Evolutionary conservation across 2,329 filamentous ascomycete genomes (phyloP), one percentile per base, ranked within the genome.

Genomic region (Trichoderma breve): DNA sequence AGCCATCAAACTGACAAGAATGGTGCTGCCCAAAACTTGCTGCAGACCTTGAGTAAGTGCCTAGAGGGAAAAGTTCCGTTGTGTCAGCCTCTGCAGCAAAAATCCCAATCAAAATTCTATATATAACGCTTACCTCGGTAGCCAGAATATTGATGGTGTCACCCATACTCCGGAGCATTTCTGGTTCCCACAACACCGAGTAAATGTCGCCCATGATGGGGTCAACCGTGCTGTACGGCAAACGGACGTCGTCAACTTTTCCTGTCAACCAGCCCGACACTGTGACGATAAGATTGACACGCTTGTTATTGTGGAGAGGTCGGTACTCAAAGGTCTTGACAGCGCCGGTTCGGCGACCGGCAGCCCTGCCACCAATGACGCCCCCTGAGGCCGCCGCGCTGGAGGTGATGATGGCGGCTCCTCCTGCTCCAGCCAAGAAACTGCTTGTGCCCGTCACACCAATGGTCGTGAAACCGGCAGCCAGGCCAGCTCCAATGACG

Each of bases 161-260:
- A 88, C 96, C 96, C 91, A 98, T 99, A 82, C 94, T 97, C 76
- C 90, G 92, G 79, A 99, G 87, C 95, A 99, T 97, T 79, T 99
- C 96, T 3, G 96, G 97, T 81, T 99, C 96, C 95, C 96, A 99
- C 72, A 97, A 86, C 12, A 99, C 91, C 0, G 95, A 98, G 83
- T 99, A 99, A 18, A 99, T 91, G 79, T 99, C 96, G 14, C 96
- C 96, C 96, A 99, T 99, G 74, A 98, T 89, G 0, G 97, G 94
- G 80, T 99, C 95, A 7, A 99, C 92, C 0, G 97, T 99, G 83
- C 94, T 98, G 82, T 93, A 99, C 8, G 96, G 96, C 78, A 99
- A 83, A 73, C 96, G 93, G 64, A 99, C 95, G 80, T 99, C 96
- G 82, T 99, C 96, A 68, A 97, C 91, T 79, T 97, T 98, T 77